A percentile compares a stretch with the other conserved stretches of the same genome.
Conservation (phyloP, 2,329 filamentous ascomycete genomes). For the Trichophyton mentagrophytes region DNA sequence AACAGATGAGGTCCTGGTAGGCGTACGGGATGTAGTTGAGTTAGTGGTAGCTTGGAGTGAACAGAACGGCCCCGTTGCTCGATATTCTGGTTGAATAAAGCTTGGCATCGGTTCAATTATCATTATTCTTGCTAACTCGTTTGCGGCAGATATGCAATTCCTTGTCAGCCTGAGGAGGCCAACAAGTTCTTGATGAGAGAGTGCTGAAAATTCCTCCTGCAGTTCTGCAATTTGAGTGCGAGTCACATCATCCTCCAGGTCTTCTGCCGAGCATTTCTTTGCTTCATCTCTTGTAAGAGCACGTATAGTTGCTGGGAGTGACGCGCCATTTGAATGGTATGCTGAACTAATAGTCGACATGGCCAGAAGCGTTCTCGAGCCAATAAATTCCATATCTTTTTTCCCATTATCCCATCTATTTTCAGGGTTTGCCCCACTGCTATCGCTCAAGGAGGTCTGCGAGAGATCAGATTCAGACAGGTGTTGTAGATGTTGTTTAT, state of each 20-base stretch:
- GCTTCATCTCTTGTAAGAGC: conserved; percentile 40
- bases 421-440: conserved; percentile 6
- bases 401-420: conserved; percentile 49
- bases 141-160: conserved; percentile 45
- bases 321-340: conserved; percentile 48
- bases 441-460: conserved; percentile 15
- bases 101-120: conserved; percentile 20
- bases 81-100: neutral
- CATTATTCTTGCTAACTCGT: conserved; percentile 47
- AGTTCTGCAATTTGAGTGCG: conserved; percentile 43
- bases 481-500: conserved; percentile 23
- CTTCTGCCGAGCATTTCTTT: conserved; percentile 25
- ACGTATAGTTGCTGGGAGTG: conserved; percentile 42
- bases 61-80: neutral
- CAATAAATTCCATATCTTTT: conserved; percentile 50
- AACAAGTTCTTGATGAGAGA: conserved; percentile 38
- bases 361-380: conserved; percentile 36
- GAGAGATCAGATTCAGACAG: conserved; percentile 14
- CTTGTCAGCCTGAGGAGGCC: conserved; percentile 45
- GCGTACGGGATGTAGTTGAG: neutral
- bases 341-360: conserved; percentile 40
- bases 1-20: neutral
- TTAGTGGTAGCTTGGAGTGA: neutral
- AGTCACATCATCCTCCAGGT: conserved; percentile 32
- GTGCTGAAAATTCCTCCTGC: conserved; percentile 40